Conservation (phyloP, 192 early-diverging fungal species). For the Gigaspora rosea region DNA sequence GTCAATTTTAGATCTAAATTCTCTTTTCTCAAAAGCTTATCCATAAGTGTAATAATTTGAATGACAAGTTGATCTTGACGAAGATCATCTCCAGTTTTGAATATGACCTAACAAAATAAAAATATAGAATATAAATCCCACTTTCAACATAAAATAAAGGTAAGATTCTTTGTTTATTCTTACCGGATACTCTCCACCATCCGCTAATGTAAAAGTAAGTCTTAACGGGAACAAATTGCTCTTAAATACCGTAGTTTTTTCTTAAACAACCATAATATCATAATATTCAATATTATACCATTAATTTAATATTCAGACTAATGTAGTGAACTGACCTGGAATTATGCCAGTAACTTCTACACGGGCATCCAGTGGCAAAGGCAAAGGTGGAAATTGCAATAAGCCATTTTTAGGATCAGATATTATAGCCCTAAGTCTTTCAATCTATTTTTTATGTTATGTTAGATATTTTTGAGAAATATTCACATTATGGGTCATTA, state of each 20-base stretch:
- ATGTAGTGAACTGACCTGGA: slow-evolving; percentile 52
- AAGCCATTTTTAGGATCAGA: slow-evolving; percentile 85
- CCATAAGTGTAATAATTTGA: slow-evolving; percentile 98
- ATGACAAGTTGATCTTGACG: slow-evolving; percentile 98
- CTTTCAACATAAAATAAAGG: not conserved
- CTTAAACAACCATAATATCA: slow-evolving; percentile 43
- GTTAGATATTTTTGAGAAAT: not conserved
- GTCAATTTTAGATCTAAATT: slow-evolving; percentile 92
- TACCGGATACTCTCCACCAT: slow-evolving; percentile 87
- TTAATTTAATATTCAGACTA: not conserved
- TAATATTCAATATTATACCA: not conserved
- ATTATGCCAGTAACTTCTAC: slow-evolving; percentile 87
- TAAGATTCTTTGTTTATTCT: not conserved
- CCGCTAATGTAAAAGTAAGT: slow-evolving; percentile 79
- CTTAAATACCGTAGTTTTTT: slow-evolving; percentile 88
- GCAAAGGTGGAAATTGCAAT: slow-evolving; percentile 76
- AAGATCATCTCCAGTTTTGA: slow-evolving; percentile 97
- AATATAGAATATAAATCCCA: not conserved
- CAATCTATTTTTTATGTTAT: slow-evolving; percentile 58
- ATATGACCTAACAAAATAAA: slow-evolving; percentile 65
- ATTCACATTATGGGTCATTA: not conserved
- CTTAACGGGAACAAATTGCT: slow-evolving; percentile 86
- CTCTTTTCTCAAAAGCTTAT: slow-evolving; percentile 90
- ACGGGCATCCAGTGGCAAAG: slow-evolving; percentile 89
- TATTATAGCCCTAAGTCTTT: slow-evolving; percentile 73